Base-by-base conservation (phyloP, 176 grass and related monocot species). In the Pharus latifolius region DNA sequence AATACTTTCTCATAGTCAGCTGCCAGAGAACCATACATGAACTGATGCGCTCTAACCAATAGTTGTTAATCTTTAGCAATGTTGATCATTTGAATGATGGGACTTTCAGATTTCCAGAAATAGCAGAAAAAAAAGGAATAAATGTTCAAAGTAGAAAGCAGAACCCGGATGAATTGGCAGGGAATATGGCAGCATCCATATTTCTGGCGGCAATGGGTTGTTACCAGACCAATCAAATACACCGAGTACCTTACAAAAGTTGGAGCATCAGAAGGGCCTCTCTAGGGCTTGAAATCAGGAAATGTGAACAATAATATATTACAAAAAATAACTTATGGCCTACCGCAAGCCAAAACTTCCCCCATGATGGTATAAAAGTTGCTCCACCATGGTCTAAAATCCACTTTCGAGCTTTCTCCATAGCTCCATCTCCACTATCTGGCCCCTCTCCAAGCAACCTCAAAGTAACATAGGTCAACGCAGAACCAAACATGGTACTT, bases 191-290 rank as follows among this genome's bases (percentile, higher is more conserved):
- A 97, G 55, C 77, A 97, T 50, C 89, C 93, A 97, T 87, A 90
- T 78, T 84, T 97, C 93, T 74, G 89, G 93, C 6, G 89, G 93
- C 75, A 97, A 48, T 46, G 89, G 93, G 59, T 98, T 98, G 58
- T 99, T 99, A 57, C 95, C 90, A 56, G 79, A 91, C 90, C 95
- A 99, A 51, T 99, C 87, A 94, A 99, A 99, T 46, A 94, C 82
- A 69, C 95, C 90, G 73, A 99, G 87, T 60, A 99, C 95, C 95
- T 99, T 41, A 76, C 77, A 69, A 70, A 56, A 51, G 30, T 61
- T 10, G 56, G 13, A 55, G 38, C 56, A 82, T 81, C 49, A 76
- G 72, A 59, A 81, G n/a, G 38, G 34, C 8, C 31, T 68, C 18
- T 51, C 60, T 38, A 8, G 24, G 47, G 26, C 31, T 15, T 51